A percentile compares a stretch with the other conserved stretches of the same genome.
Conservation (phyloP, 768 basidiomycete species). For the Myochromella boudieri region DNA sequence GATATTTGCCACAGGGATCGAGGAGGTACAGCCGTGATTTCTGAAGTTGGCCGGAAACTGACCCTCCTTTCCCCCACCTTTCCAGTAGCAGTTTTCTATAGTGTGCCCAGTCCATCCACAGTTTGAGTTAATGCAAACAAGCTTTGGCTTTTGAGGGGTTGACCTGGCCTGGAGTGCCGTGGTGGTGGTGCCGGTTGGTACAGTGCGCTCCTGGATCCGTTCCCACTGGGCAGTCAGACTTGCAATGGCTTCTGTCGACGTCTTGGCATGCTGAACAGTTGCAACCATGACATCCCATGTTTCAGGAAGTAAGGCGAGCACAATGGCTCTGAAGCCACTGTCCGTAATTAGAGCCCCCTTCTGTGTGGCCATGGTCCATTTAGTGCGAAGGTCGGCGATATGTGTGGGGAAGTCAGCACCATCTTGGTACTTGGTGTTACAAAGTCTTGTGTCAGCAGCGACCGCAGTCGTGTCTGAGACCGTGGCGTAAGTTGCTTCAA, state of each 20-base stretch:
- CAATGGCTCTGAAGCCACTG: neutral
- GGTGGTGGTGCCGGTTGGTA: neutral
- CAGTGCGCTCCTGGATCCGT: neutral
- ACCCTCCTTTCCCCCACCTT: constrained; percentile 30
- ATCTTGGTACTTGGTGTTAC: neutral
- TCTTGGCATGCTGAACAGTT: neutral
- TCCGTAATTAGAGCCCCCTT: neutral
- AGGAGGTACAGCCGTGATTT: constrained; percentile 1
- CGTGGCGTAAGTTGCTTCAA: neutral
- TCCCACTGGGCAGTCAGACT: neutral
- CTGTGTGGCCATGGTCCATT: neutral
- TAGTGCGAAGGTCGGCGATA: neutral
- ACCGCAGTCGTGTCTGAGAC: neutral
- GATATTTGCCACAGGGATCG: neutral
- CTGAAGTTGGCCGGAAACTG: constrained; percentile 27
- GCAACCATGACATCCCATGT: neutral
- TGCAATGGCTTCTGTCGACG: neutral
- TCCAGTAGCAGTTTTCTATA: constrained; percentile 21
- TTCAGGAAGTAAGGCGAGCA: neutral
- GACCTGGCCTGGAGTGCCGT: neutral
- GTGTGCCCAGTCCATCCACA: constrained; percentile 24
- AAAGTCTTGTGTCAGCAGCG: neutral
- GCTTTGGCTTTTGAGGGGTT: neutral
- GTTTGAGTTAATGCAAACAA: constrained; percentile 18
- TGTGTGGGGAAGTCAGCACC: neutral